Percentiles rank a stretch among this genome's conserved stretches.
These are phyloP conservation scores for Mycena venus DNA, from an alignment of 768 basidiomycete genomes.

Conservation along the genomic window DNA sequence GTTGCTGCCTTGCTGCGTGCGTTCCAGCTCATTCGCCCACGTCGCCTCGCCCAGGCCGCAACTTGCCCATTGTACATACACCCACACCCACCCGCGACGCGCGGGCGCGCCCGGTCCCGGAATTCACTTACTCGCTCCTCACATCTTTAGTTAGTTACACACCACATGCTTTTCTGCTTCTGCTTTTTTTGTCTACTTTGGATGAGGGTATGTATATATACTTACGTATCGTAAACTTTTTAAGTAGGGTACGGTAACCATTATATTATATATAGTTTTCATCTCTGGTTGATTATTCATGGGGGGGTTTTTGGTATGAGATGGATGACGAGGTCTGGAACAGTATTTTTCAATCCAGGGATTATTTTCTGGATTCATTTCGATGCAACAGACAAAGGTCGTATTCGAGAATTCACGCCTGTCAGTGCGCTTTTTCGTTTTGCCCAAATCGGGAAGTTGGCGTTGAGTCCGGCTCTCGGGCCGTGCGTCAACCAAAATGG, in stretches of 20 bases:
- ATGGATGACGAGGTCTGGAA: too few relatives aligned
- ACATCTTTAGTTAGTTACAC: neutral
- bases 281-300: neutral
- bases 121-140: neutral
- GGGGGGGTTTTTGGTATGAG: neutral
- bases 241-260: neutral
- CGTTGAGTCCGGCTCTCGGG: neutral
- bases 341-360: too few relatives aligned
- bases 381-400: too few relatives aligned
- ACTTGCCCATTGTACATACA: slow-evolving; percentile 10
- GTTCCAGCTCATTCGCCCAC: neutral
- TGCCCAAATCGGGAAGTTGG: slow-evolving; percentile 1
- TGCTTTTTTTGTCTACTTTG: too few relatives aligned
- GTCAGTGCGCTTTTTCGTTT: too few relatives aligned
- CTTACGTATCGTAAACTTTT: neutral
- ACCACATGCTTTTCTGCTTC: neutral
- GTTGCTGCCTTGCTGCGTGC: neutral
- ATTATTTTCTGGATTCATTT: too few relatives aligned
- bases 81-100: neutral
- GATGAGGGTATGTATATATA: neutral
- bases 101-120: neutral
- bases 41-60: neutral
- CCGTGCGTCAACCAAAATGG: too few relatives aligned
- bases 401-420: too few relatives aligned
- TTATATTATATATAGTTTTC: slow-evolving; percentile 10